phyloP scores from a whole-genome alignment of 345 rosid species.

The Arabidopsis thaliana region DNA sequence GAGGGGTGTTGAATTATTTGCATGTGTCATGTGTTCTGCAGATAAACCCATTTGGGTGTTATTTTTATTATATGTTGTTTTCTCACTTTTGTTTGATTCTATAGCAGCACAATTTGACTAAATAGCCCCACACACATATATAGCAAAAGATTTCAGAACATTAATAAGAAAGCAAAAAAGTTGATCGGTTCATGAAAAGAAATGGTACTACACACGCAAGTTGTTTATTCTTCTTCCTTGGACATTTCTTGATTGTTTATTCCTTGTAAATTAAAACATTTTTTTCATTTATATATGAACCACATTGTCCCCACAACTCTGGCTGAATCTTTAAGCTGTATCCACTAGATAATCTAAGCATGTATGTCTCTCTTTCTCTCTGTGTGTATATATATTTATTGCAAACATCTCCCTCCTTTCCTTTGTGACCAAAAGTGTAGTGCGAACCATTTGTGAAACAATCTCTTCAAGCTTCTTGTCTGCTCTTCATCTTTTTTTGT shows the following conservation, averaged over 20 bases:
- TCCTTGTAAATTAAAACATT: constrained; percentile 2
- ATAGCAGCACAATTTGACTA: constrained; percentile 47
- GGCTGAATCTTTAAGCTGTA: constrained; percentile 34
- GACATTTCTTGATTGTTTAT: constrained; percentile 41
- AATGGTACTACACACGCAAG: constrained; percentile 44
- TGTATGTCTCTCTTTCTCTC: constrained; percentile 9
- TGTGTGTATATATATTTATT: constrained; percentile 6
- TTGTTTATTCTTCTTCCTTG: constrained; percentile 50
- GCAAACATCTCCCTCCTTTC: constrained; percentile 22
- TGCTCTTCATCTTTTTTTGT: constrained; percentile 25
- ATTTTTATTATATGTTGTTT: constrained; percentile 35
- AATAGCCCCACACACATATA: constrained; percentile 30
- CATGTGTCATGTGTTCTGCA: constrained; percentile 50
- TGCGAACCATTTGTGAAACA: constrained; percentile 31
- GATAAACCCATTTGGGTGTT: constrained; percentile 38
- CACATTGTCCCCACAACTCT: constrained; percentile 45
- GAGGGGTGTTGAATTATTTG: constrained; percentile 46
- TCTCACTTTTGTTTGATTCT: constrained; percentile 44
- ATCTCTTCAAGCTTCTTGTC: constrained; percentile 29
- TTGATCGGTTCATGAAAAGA: constrained; percentile 41
- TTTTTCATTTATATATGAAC: constrained; percentile 28
- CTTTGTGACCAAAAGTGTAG: constrained; percentile 29
- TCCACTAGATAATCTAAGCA: constrained; percentile 34
- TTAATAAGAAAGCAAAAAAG: constrained; percentile 25
- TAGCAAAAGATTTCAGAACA: constrained; percentile 33